Conservation (phyloP, 345 rosid species). For the Citrus medica region DNA sequence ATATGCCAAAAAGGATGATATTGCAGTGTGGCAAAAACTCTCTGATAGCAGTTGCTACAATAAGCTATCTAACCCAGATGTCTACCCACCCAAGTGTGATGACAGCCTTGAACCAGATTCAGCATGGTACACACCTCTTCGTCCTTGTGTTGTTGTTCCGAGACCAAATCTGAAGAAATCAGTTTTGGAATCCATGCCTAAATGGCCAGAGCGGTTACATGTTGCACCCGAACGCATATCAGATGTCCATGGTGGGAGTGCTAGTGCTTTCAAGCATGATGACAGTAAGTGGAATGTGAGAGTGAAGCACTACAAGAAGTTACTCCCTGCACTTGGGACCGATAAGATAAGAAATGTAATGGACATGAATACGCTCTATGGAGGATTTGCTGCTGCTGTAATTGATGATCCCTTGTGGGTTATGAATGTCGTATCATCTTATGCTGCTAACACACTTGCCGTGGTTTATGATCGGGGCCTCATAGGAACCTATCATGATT, state of each 20-base stretch:
- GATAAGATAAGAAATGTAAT: constrained; percentile 85
- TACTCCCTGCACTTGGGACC: constrained; percentile 77
- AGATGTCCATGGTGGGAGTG: constrained; percentile 66
- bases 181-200: constrained; percentile 57
- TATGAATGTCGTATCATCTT: constrained; percentile 91
- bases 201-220: constrained; percentile 85
- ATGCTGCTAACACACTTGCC: constrained; percentile 74
- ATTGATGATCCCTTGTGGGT: constrained; percentile 86
- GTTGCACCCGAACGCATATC: constrained; percentile 71
- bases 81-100: constrained; percentile 88
- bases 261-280: constrained; percentile 64
- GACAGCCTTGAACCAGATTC: constrained; percentile 96
- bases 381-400: constrained; percentile 84
- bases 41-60: constrained; percentile 64
- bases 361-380: constrained; percentile 98
- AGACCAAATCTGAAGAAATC: constrained; percentile 57
- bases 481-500: constrained; percentile 89
- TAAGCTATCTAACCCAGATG: constrained; percentile 63
- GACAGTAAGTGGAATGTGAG: constrained; percentile 83
- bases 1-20: constrained; percentile 81
- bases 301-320: constrained; percentile 81
- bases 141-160: constrained; percentile 87
- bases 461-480: constrained; percentile 94
- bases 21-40: constrained; percentile 94
- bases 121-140: constrained; percentile 96